Percentiles rank a stretch among this genome's conserved stretches.
phyloP scores from a whole-genome alignment of 257 asterid species.

The Solanum appendiculatum region DNA sequence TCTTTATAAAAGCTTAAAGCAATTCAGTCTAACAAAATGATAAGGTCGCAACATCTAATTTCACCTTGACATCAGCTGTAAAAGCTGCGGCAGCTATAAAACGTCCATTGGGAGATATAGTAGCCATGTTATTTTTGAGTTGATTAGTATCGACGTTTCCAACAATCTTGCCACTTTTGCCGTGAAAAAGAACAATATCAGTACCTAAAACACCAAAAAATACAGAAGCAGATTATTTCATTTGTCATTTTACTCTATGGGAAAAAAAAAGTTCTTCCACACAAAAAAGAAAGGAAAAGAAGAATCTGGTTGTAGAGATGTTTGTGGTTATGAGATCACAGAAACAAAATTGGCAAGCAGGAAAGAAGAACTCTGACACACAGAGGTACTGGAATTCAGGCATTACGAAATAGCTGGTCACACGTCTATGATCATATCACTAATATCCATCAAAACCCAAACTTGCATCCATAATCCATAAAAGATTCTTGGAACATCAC shows the following conservation, averaged over 20 bases:
- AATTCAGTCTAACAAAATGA: neutral
- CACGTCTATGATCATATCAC: neutral
- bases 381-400: neutral
- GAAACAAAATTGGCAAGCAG: neutral
- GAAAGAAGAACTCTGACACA: neutral
- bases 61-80: constrained; percentile 98
- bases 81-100: constrained; percentile 99
- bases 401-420: neutral
- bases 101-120: constrained; percentile 92
- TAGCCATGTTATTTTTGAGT: constrained; percentile 93
- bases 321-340: neutral
- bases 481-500: neutral
- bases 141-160: constrained; percentile 93
- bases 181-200: constrained; percentile 85
- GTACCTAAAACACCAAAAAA: constrained; percentile 51
- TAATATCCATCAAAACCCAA: neutral
- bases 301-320: neutral
- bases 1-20: neutral
- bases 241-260: neutral
- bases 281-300: neutral
- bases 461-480: neutral
- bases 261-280: neutral
- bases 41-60: neutral
- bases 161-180: constrained; percentile 73
- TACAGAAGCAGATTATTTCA: neutral